phyloP scores from a whole-genome alignment of 2,329 filamentous ascomycete genomes.

The Neofusicoccum kwambonambiense region DNA sequence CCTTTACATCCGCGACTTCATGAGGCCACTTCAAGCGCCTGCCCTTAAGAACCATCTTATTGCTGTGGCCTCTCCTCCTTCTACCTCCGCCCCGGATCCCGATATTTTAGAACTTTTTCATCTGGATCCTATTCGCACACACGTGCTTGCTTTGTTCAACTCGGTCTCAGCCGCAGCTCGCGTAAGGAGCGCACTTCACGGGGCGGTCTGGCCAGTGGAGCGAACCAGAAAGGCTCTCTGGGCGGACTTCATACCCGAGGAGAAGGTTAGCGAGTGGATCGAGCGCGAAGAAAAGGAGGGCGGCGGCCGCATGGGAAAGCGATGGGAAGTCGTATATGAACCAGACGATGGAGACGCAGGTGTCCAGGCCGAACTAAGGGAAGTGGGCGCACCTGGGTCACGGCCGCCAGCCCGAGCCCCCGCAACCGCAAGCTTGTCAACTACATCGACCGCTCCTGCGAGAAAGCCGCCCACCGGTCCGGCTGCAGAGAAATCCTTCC shows the following conservation, averaged over 20 bases:
- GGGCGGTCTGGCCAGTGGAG: conserved; percentile 82
- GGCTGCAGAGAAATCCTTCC: conserved; percentile 41
- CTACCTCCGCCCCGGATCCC: conserved; percentile 48
- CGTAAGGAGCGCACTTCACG: conserved; percentile 74
- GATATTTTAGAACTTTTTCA: conserved; percentile 67
- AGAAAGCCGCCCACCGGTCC: conserved; percentile 18
- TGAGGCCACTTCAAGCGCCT: conserved; percentile 73
- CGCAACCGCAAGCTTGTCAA: background rate
- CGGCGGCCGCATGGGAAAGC: conserved; percentile 46
- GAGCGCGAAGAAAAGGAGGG: conserved; percentile 57
- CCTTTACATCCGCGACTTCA: conserved; percentile 84
- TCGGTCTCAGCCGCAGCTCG: conserved; percentile 70
- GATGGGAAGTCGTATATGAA: conserved; percentile 72
- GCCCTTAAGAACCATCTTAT: conserved; percentile 68
- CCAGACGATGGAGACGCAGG: conserved; percentile 2
- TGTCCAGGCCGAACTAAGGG: conserved; percentile 58
- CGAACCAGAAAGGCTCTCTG: conserved; percentile 78
- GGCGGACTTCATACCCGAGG: conserved; percentile 84
- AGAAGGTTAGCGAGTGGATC: conserved; percentile 73
- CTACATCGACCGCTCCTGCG: background rate
- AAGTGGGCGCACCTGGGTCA: conserved; percentile 34
- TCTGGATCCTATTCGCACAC: conserved; percentile 81
- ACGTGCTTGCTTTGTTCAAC: conserved; percentile 76
- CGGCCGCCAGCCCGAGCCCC: conserved; percentile 11
- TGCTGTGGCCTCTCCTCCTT: conserved; percentile 63